These are phyloP conservation scores for Eucommia ulmoides DNA, from an alignment of 257 asterid species.

Conservation along the genomic window DNA sequence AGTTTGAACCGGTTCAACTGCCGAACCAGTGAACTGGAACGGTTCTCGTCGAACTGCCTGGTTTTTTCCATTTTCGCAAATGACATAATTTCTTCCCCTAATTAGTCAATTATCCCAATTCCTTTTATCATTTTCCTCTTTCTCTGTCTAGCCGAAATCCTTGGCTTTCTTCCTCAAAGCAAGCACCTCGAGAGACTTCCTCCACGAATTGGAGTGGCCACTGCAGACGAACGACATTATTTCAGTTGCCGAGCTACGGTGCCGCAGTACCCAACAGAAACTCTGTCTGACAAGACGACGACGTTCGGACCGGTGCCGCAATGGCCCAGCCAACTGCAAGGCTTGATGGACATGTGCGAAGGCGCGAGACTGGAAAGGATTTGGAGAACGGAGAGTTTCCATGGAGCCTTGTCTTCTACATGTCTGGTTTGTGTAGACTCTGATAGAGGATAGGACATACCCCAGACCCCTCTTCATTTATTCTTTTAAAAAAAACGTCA, in stretches of 20 bases:
- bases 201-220: conserved; percentile 3
- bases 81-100: no score
- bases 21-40: no score
- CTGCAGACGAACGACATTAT: conserved; percentile 41
- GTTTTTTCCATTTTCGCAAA: no score
- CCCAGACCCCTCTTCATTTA: no score
- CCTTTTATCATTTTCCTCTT: no score
- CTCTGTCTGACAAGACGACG: conserved; percentile 51
- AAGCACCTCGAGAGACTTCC: conserved; percentile 59
- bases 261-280: conserved; percentile 55
- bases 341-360: conserved; percentile 40
- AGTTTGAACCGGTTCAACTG: no score
- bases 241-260: conserved; percentile 55
- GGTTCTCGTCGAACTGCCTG: no score
- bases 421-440: conserved; percentile 62
- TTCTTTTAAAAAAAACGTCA: no score
- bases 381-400: conserved; percentile 47
- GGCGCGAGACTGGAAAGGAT: conserved; percentile 75
- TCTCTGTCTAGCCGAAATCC: no score
- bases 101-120: no score
- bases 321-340: conserved; percentile 80
- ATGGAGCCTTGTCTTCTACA: conserved; percentile 82
- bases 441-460: no score
- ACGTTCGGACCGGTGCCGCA: conserved; percentile 84
- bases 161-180: conserved; percentile 78